Conservation (phyloP, 2,329 filamentous ascomycete species). For the Neofusicoccum laricinum region DNA sequence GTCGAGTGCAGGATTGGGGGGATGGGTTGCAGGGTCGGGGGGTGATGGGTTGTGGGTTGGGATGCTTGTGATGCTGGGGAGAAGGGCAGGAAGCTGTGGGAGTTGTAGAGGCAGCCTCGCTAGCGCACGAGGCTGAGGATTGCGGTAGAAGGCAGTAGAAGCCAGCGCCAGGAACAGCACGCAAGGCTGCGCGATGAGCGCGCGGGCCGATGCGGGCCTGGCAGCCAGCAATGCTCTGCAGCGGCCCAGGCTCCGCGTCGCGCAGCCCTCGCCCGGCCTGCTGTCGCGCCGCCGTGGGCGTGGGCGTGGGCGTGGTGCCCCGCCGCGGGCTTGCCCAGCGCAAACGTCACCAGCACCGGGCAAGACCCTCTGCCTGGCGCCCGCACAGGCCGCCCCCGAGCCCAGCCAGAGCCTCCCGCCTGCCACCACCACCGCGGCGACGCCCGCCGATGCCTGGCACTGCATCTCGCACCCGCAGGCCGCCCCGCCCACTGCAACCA, state of each 20-base stretch:
- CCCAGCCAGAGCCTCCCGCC: not conserved
- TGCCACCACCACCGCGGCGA: not conserved
- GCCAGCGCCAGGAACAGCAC: conserved; percentile 3
- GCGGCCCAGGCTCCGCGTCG: not conserved
- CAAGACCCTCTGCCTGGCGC: not conserved
- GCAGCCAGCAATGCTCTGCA: not conserved
- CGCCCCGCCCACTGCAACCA: not conserved
- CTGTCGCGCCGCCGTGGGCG: not conserved
- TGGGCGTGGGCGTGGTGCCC: conserved; percentile 11
- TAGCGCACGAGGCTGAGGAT: conserved; percentile 30
- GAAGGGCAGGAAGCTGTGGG: conserved; percentile 4
- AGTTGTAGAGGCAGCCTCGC: conserved; percentile 15
- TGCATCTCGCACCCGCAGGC: not conserved
- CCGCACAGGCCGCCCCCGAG: not conserved
- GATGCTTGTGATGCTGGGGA: not conserved
- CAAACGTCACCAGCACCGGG: conserved; percentile 4
- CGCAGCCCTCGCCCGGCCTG: not conserved
- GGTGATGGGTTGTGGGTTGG: conserved; percentile 6
- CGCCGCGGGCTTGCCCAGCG: not conserved
- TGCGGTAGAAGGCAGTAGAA: conserved; percentile 23
- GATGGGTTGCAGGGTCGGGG: conserved; percentile 1
- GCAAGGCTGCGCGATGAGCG: not conserved
- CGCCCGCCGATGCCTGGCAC: not conserved
- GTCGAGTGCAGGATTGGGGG: not conserved
- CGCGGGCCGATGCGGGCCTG: conserved; percentile 1